These are phyloP conservation scores for peach (Prunus persica) DNA, from an alignment of 306 rosid genomes.

Conservation along the genomic window Prunus_persica_NCBIv2 NC_034012.1:1500001-1500500, in stretches of 20 bases:
- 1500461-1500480: background rate
- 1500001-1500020: constrained; percentile 35
- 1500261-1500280: constrained; percentile 72
- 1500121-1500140: constrained; percentile 67
- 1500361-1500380: background rate
- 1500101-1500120: constrained; percentile 74
- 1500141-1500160: constrained; percentile 55
- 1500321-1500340: background rate
- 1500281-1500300: constrained; percentile 64
- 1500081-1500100: constrained; percentile 57
- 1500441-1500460: too few species aligned
- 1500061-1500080: background rate
- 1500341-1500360: background rate
- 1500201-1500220: constrained; percentile 64
- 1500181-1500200: constrained; percentile 69
- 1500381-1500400: too few species aligned
- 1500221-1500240: constrained; percentile 75
- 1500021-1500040: background rate
- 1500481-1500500: constrained; percentile 58
- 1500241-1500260: constrained; percentile 54
- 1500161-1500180: constrained; percentile 68
- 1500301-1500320: constrained; percentile 6
- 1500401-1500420: too few species aligned
- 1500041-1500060: background rate
- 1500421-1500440: too few species aligned